Base-by-base conservation (phyloP, 1,284 basidiomycete species). In the Phellinidium pouzarii region DNA sequence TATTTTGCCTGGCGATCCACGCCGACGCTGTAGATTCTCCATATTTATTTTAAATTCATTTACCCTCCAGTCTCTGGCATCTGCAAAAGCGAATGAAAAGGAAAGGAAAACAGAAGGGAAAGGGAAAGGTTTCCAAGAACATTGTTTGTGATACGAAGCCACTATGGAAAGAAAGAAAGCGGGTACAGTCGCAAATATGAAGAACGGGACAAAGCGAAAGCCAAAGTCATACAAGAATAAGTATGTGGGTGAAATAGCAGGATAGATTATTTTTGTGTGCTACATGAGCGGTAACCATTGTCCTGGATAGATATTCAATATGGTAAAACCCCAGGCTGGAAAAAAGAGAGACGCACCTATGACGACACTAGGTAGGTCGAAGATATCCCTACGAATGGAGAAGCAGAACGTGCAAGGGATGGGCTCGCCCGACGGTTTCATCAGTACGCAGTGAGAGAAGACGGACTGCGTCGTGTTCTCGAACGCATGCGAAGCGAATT, bases 401-500 rank as follows among this genome's bases (percentile, higher is more conserved):
- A 94, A 95, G 68, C 91, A 94, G 70, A 94, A 93, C 29, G 93
- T 87, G 56, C 91, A 84, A 46, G 87, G 87, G 17, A 94, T 82
- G 1, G 85, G 87, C 4, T 83, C 79, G n/a, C 89, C 89, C 37
- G 77, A 79, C 2, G 89, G 88, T 64, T 90, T 91, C 59, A 91
- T 76, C 37, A 97, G 69, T 26, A 91, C 87, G 57, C 90, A 93
- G 63, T 93, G 87, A 59, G 90, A 89, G 69, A 91, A 94, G 52
- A 96, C 91, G n/a, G 90, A 89, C 68, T 92, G 90, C 31, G 91
- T 91, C 49, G 91, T 93, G 68, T 93, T 94, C 69, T 96, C 93
- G 61, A 97, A 97, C 4, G 94, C 94, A 68, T 95, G 91, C 50
- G 84, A 82, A 20, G 91, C 90, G 66, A 95, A 96, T 67, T 90